A percentile compares a stretch with the other conserved stretches of the same genome.
Evolutionary conservation across 176 grass and related monocot genomes (phyloP).

Genomic region (Ananas comosus): DNA sequence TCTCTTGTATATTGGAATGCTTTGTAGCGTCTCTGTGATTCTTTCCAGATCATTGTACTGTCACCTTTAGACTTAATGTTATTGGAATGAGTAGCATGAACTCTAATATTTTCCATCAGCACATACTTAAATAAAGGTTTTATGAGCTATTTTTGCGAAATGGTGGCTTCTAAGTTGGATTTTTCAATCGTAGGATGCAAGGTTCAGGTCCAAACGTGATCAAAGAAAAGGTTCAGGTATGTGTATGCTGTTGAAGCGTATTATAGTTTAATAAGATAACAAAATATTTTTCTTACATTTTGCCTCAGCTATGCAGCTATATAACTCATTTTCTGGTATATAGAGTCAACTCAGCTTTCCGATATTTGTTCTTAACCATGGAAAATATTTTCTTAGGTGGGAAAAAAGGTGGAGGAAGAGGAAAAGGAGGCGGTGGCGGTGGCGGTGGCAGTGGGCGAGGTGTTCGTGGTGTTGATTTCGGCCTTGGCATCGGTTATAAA

Average conservation of each 20-base stretch:
- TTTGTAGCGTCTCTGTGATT: no score
- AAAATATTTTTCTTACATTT: not conserved
- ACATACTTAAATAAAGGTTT: not conserved
- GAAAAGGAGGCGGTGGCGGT: conserved; percentile 21
- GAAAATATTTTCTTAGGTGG: conserved; percentile 48
- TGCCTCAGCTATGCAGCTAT: not conserved
- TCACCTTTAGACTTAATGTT: no score
- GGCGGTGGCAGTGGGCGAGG: conserved; percentile 51
- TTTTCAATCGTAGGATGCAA: conserved; percentile 68
- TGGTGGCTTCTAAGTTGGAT: conserved; percentile 9
- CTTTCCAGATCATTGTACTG: no score
- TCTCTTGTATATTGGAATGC: no score
- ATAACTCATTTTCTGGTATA: not conserved
- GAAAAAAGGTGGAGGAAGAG: conserved; percentile 77
- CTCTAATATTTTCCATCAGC: not conserved
- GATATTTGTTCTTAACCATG: conserved; percentile 10
- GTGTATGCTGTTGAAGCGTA: not conserved
- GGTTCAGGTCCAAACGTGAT: conserved; percentile 81
- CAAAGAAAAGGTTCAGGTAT: conserved; percentile 70
- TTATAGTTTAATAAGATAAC: not conserved
- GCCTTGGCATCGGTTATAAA: conserved; percentile 82
- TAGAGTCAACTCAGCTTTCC: not conserved
- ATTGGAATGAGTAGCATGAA: not conserved
- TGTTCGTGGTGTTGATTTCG: conserved; percentile 94
- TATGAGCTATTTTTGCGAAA: not conserved